These are phyloP conservation scores for Phytophthora ohioensis DNA, from an alignment of 352 stramenopile species.

Conservation along the genomic window DNA sequence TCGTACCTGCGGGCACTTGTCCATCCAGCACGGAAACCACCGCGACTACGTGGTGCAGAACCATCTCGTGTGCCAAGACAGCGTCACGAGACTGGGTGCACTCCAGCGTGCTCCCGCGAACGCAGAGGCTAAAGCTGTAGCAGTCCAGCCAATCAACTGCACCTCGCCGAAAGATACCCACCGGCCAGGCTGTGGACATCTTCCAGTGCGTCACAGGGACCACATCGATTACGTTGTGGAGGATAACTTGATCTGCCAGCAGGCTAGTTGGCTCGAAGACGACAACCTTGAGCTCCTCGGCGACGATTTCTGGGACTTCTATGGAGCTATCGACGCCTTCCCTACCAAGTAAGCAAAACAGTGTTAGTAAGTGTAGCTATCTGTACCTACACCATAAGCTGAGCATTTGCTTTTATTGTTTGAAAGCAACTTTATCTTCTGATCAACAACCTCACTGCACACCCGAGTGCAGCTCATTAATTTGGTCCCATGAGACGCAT, in stretches of 20 bases:
- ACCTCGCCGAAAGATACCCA: constrained; percentile 53
- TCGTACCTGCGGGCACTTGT: constrained; percentile 73
- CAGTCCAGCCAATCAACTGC: constrained; percentile 24
- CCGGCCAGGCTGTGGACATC: constrained; percentile 71
- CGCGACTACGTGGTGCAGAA: constrained; percentile 87
- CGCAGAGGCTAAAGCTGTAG: constrained; percentile 15
- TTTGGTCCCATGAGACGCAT: constrained; percentile 47
- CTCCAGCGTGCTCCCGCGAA: constrained; percentile 25
- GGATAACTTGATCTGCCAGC: constrained; percentile 80
- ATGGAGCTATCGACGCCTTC: constrained; percentile 72
- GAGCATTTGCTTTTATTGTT: constrained; percentile 25
- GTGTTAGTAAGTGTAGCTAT: background rate
- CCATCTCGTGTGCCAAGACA: constrained; percentile 82
- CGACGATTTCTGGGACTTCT: constrained; percentile 89
- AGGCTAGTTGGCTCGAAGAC: constrained; percentile 61
- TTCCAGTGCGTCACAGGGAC: constrained; percentile 78
- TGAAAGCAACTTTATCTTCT: constrained; percentile 19
- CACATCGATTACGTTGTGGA: constrained; percentile 89
- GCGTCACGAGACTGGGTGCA: constrained; percentile 60
- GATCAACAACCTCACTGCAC: constrained; percentile 7
- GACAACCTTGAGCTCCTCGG: constrained; percentile 75
- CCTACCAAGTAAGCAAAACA: constrained; percentile 29
- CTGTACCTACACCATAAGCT: constrained; percentile 8
- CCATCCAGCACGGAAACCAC: constrained; percentile 82
- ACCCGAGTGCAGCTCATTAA: constrained; percentile 22